Percentiles rank a stretch among this genome's conserved stretches.
Evolutionary conservation across 352 stramenopile species (phyloP).

Genomic region (Saprolegnia parasitica): DNA sequence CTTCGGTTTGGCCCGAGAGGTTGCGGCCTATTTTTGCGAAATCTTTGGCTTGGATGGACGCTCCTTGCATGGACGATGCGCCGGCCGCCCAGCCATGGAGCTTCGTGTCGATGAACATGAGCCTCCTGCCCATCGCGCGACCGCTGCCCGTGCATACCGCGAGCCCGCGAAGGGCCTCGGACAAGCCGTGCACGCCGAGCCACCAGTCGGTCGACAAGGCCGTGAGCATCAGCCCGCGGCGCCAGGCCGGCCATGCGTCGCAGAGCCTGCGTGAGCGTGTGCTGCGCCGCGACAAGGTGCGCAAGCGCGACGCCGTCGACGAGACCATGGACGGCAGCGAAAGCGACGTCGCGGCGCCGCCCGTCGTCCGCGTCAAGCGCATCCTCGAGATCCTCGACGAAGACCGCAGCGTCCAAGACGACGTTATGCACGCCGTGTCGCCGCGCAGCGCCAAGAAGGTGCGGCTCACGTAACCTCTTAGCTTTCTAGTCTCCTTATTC

Average conservation of each 20-base stretch:
- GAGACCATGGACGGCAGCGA: slow-evolving; percentile 1
- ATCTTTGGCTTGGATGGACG: slow-evolving; percentile 13
- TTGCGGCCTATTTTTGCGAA: slow-evolving; percentile 16
- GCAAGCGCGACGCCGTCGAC: not conserved
- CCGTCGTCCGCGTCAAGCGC: slow-evolving; percentile 37
- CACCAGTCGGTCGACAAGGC: slow-evolving; percentile 52
- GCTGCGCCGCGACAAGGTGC: slow-evolving; percentile 18
- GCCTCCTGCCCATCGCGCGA: slow-evolving; percentile 64
- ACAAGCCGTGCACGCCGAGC: slow-evolving; percentile 58
- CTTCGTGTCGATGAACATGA: slow-evolving; percentile 87
- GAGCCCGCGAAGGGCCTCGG: slow-evolving; percentile 41
- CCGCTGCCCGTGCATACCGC: slow-evolving; percentile 50
- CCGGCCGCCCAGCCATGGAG: slow-evolving; percentile 40
- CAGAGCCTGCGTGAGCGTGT: slow-evolving; percentile 22
- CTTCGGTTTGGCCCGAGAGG: not conserved
- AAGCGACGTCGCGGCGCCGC: not conserved
- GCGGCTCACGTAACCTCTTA: not conserved
- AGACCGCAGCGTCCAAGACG: slow-evolving; percentile 36
- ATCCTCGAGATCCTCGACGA: slow-evolving; percentile 75
- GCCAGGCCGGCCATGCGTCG: slow-evolving; percentile 37
- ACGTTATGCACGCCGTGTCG: slow-evolving; percentile 20
- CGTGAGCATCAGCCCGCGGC: slow-evolving; percentile 64
- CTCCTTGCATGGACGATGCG: not conserved
- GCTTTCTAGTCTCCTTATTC: not conserved
- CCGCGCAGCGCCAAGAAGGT: slow-evolving; percentile 22